Evolutionary conservation across 2,329 filamentous ascomycete species (phyloP).

Genomic region (Aquanectria penicillioides): DNA sequence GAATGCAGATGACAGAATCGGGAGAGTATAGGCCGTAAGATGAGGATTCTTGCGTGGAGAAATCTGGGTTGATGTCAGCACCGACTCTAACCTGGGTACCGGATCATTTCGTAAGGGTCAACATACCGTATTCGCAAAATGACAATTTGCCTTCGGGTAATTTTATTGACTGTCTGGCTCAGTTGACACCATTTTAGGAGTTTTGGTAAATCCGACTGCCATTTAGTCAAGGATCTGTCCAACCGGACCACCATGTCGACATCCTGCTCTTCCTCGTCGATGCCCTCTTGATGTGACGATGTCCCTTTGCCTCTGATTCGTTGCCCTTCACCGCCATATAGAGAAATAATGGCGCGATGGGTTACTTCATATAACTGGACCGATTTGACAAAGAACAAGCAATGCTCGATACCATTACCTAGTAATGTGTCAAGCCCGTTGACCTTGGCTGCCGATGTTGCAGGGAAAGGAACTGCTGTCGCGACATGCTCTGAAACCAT

Average conservation of each 20-base stretch:
- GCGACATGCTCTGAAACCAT: slow-evolving; percentile 46
- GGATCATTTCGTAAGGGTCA: background rate
- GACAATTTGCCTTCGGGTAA: slow-evolving; percentile 44
- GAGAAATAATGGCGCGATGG: slow-evolving; percentile 42
- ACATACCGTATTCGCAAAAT: slow-evolving; percentile 48
- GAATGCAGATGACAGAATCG: slow-evolving; percentile 45
- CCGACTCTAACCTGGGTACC: fast-evolving
- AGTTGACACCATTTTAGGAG: slow-evolving; percentile 35
- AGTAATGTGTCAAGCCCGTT: background rate
- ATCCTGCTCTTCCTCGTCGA: slow-evolving; percentile 36
- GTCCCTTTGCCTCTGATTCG: slow-evolving; percentile 19
- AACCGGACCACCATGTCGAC: slow-evolving; percentile 45
- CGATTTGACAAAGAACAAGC: slow-evolving; percentile 48
- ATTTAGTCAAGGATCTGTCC: slow-evolving; percentile 44
- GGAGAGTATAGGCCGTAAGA: slow-evolving; percentile 46
- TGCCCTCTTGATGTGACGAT: slow-evolving; percentile 6
- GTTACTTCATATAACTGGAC: slow-evolving; percentile 51
- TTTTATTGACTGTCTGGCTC: slow-evolving; percentile 33
- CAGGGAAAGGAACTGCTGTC: slow-evolving; percentile 42
- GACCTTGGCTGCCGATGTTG: background rate
- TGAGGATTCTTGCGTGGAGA: slow-evolving; percentile 47
- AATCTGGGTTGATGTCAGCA: slow-evolving; percentile 32
- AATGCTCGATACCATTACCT: slow-evolving; percentile 19
- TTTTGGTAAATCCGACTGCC: slow-evolving; percentile 44
- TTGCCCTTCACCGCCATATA: slow-evolving; percentile 37